Percentiles rank a stretch among this genome's conserved stretches.
These are phyloP conservation scores for Arxiozyma bovina DNA, from an alignment of 1,139 yeast species.

Conservation along the genomic window DNA sequence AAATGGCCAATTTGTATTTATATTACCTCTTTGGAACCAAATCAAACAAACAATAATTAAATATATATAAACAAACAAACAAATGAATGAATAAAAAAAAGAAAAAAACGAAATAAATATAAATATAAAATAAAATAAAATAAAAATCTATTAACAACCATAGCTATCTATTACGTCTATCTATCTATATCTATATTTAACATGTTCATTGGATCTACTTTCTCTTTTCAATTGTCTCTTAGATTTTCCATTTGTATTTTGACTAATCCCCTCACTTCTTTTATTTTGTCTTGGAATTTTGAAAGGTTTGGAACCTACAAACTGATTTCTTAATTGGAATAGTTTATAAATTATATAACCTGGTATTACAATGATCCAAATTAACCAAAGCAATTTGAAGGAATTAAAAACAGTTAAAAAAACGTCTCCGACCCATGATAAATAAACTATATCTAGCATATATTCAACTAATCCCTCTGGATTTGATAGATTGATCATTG, in stretches of 20 bases:
- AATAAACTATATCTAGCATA: conserved; percentile 28
- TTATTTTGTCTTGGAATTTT: conserved; percentile 3
- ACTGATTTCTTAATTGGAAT: conserved; percentile 1
- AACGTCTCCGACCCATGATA: conserved; percentile 23
- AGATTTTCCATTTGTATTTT: conserved; percentile 18
- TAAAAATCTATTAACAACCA: too few relatives aligned
- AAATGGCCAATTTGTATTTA: neutral
- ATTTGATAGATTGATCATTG: conserved; percentile 17
- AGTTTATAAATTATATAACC: conserved; percentile 23
- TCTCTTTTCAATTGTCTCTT: conserved; percentile 30
- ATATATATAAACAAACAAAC: conserved; percentile 1
- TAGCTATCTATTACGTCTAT: neutral
- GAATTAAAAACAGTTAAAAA: conserved; percentile 22
- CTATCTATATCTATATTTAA: conserved; percentile 20
- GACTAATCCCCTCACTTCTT: conserved; percentile 5
- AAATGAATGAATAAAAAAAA: neutral
- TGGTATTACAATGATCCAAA: conserved; percentile 21
- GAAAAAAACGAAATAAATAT: too few relatives aligned
- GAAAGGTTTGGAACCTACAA: conserved; percentile 5
- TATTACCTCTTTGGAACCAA: neutral
- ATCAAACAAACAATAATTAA: conserved; percentile 9
- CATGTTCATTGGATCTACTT: conserved; percentile 25
- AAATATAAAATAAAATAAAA: too few relatives aligned
- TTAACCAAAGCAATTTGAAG: conserved; percentile 11
- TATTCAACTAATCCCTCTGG: conserved; percentile 25